Base-by-base conservation (phyloP, 2,329 filamentous ascomycete genomes). In the Colletotrichum costaricense region DNA sequence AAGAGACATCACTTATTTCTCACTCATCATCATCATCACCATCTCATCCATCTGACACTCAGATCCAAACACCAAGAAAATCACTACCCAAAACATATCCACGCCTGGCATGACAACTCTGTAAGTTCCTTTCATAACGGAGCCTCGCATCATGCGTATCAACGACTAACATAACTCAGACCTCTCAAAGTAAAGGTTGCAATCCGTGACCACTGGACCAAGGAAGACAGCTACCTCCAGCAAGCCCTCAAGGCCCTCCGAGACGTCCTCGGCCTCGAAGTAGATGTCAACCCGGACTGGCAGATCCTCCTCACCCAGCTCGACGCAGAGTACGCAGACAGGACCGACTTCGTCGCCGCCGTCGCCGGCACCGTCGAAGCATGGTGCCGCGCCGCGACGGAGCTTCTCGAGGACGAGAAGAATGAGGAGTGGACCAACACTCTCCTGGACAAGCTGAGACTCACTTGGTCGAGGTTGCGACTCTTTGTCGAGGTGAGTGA, bases 151-250 rank as follows among this genome's bases (percentile, higher is more conserved):
- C 24, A 24, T 24, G 24, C 24, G 2, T 26, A 26, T 26, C 26
- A 26, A 26, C 26, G 26, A 26, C 49, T 62, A 38, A 65, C 42
- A 69, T 42, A 5, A n/a, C 8, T 1, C 57, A 87, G 85, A 59
- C 84, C 86, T 0, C 79, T 87, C 64, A 85, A 84, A 75, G 80
- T 83, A 56, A 82, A 83, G 67, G 72, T 86, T 73, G 81, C 80
- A 55, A 79, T 88, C 75, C 84, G 85, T 33, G 84, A 87, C 74
- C 75, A 80, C 64, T 88, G 85, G 85, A 78, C 81, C 35, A 82
- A 79, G 12, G 68, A 78, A 8, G 78, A 81, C 33, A 76, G 80
- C 4, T 74, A 82, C 1, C 77, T 82, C 0, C 82, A 84, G 38
- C 79, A 75, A 22, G 75, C 82, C 0, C 78, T 85, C 30, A 76